Conservation (phyloP, 2,329 filamentous ascomycete species). For the Aspergillus glaucus region DNA sequence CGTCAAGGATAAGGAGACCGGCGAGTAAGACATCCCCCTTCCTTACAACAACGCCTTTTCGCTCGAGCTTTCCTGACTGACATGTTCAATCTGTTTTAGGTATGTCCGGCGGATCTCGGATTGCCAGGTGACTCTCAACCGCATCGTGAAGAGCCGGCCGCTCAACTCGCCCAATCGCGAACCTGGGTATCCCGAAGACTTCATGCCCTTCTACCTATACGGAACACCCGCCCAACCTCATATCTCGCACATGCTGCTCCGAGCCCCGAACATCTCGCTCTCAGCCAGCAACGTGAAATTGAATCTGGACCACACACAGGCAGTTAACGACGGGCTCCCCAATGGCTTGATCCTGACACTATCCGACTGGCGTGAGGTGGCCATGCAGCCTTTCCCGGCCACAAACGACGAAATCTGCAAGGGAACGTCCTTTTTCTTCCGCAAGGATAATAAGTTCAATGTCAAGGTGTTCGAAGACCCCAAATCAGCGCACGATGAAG, state of each 20-base stretch:
- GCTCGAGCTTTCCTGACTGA: background rate
- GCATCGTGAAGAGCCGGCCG: conserved; percentile 22
- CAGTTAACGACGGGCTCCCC: background rate
- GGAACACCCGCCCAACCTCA: conserved; percentile 29
- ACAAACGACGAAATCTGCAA: conserved; percentile 11
- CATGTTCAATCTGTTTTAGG: background rate
- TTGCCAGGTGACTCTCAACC: background rate
- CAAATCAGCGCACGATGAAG: conserved; percentile 1
- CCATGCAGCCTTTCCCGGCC: conserved; percentile 35
- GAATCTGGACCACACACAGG: background rate
- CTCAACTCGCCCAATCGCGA: conserved; percentile 32
- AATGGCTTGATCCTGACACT: conserved; percentile 24
- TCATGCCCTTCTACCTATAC: conserved; percentile 45
- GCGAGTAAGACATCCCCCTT: too few species aligned
- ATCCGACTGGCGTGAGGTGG: conserved; percentile 27
- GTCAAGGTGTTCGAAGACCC: conserved; percentile 26
- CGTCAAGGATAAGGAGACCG: too few species aligned
- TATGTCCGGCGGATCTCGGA: background rate
- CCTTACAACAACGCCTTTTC: too few species aligned
- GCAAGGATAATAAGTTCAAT: conserved; percentile 18
- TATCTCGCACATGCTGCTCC: conserved; percentile 42
- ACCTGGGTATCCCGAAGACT: conserved; percentile 27
- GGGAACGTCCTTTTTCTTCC: conserved; percentile 28
- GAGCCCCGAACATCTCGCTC: conserved; percentile 37
- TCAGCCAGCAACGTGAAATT: conserved; percentile 16